phyloP scores from a whole-genome alignment of 306 rosid genomes.

The Geum urbanum region DNA sequence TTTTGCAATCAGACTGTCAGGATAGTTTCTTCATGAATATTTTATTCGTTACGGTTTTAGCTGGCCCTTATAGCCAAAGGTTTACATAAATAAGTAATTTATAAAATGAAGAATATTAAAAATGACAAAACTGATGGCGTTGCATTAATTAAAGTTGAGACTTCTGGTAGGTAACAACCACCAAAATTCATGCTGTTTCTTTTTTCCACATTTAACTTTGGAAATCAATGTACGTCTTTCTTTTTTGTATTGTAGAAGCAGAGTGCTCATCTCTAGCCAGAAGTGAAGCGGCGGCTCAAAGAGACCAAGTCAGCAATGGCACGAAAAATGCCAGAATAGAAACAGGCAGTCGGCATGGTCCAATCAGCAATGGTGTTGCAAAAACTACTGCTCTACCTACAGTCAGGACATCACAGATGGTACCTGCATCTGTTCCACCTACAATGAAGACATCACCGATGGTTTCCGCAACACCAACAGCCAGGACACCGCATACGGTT shows the following conservation, averaged over 20 bases:
- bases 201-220: background rate
- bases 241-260: constrained; percentile 54
- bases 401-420: constrained; percentile 35
- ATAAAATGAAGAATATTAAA: too few species aligned
- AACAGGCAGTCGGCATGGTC: constrained; percentile 31
- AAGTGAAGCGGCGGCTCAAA: constrained; percentile 50
- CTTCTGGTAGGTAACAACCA: background rate
- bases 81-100: too few species aligned
- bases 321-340: constrained; percentile 43
- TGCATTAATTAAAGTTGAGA: background rate
- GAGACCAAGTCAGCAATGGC: constrained; percentile 43
- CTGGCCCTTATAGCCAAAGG: too few species aligned
- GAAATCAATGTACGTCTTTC: constrained; percentile 27
- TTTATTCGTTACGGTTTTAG: too few species aligned
- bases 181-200: constrained; percentile 4
- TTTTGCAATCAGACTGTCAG: background rate
- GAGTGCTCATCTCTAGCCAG: constrained; percentile 71
- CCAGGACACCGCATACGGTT: constrained; percentile 35
- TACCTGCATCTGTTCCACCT: constrained; percentile 37
- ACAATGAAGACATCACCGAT: constrained; percentile 34
- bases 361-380: constrained; percentile 45
- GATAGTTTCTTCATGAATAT: background rate
- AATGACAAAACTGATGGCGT: background rate
- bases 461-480: constrained; percentile 33
- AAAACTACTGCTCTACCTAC: constrained; percentile 36